Evolutionary conservation across 2,329 filamentous ascomycete species (phyloP).

Genomic region (Xylaria sp.): DNA sequence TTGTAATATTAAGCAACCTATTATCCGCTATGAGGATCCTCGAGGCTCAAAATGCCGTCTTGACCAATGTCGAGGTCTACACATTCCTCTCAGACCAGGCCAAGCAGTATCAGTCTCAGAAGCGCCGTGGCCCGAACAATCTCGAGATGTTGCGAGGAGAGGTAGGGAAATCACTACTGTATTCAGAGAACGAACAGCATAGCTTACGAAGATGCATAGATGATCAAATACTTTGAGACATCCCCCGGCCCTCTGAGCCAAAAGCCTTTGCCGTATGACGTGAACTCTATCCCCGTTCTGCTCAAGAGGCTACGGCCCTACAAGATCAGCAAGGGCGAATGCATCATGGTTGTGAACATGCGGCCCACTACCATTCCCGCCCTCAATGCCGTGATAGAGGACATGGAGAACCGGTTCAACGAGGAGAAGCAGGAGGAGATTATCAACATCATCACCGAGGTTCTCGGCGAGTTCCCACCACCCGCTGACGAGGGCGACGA

Average conservation of each 20-base stretch:
- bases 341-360: conserved; percentile 75
- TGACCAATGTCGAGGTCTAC: conserved; percentile 80
- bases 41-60: conserved; percentile 74
- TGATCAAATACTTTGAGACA: conserved; percentile 69
- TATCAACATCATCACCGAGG: conserved; percentile 64
- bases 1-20: neutral
- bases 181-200: conserved; percentile 4
- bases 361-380: conserved; percentile 67
- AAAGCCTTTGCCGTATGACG: conserved; percentile 63
- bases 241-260: conserved; percentile 67
- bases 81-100: conserved; percentile 70
- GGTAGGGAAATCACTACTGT: conserved; percentile 55
- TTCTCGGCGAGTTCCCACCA: conserved; percentile 65
- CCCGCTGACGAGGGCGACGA: conserved; percentile 50
- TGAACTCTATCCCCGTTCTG: conserved; percentile 63
- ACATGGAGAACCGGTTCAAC: conserved; percentile 70
- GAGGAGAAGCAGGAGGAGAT: conserved; percentile 70
- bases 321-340: conserved; percentile 73
- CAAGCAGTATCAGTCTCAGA: conserved; percentile 61
- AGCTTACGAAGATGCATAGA: conserved; percentile 52
- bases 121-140: conserved; percentile 65
- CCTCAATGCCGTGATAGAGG: conserved; percentile 73
- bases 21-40: conserved; percentile 72
- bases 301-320: conserved; percentile 66
- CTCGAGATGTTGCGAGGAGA: conserved; percentile 72